Conservation (phyloP, 2,329 filamentous ascomycete species). For the Paraphoma chrysanthemicola region DNA sequence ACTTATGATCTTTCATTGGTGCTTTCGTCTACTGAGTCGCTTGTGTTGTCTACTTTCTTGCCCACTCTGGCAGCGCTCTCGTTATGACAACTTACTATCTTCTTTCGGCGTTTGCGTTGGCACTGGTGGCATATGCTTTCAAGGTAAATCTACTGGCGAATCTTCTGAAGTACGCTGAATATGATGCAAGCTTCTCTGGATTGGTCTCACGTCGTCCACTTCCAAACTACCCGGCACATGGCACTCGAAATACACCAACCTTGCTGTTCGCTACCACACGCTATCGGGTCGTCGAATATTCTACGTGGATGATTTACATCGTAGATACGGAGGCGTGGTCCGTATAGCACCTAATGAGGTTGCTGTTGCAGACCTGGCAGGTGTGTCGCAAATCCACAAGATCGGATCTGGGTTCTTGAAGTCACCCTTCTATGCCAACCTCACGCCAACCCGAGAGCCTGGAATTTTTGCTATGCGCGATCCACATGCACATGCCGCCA, state of each 20-base stretch:
- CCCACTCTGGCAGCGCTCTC: too few species aligned
- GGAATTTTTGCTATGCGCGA: slow-evolving; percentile 50
- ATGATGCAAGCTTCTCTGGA: slow-evolving; percentile 1
- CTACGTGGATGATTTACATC: slow-evolving; percentile 49
- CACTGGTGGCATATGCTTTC: neutral
- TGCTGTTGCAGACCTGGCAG: slow-evolving; percentile 24
- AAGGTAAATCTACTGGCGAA: neutral
- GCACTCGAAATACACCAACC: slow-evolving; percentile 36
- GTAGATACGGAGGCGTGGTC: slow-evolving; percentile 35
- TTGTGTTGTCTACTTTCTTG: too few species aligned
- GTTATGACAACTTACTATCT: too few species aligned
- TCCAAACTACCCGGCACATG: slow-evolving; percentile 38
- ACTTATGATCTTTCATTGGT: too few species aligned
- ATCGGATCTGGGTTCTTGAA: slow-evolving; percentile 53
- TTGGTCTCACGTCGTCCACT: slow-evolving; percentile 5
- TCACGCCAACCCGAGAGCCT: slow-evolving; percentile 31
- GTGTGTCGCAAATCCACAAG: slow-evolving; percentile 37
- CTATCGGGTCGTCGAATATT: slow-evolving; percentile 46
- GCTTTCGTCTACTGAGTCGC: too few species aligned
- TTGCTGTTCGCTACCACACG: slow-evolving; percentile 45
- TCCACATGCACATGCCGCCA: slow-evolving; percentile 40
- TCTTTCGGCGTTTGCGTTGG: neutral
- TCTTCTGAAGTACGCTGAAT: neutral
- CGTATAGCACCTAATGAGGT: slow-evolving; percentile 34
- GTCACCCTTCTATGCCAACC: slow-evolving; percentile 47